Evolutionary conservation across 1,284 basidiomycete genomes (phyloP).

Genomic region (Sporisorium scitamineum): DNA sequence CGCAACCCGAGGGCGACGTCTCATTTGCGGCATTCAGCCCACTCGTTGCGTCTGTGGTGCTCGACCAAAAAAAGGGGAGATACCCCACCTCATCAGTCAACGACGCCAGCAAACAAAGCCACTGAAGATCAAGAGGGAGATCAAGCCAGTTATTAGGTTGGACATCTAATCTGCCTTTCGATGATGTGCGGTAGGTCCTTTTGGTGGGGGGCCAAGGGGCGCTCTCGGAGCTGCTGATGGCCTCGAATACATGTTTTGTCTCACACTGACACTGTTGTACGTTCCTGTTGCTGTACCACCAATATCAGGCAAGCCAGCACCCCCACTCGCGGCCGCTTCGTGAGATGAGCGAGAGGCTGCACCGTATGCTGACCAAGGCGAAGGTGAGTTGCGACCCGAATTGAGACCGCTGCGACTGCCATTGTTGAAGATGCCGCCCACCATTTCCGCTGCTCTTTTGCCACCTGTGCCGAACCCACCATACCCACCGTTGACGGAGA

Average conservation of each 20-base stretch:
- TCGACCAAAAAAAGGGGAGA: background rate
- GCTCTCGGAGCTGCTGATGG: constrained; percentile 5
- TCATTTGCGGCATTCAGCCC: constrained; percentile 4
- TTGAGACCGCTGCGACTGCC: constrained; percentile 22
- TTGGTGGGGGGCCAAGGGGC: constrained; percentile 35
- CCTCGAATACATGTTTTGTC: constrained; percentile 38
- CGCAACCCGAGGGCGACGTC: background rate
- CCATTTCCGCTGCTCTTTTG: constrained; percentile 50
- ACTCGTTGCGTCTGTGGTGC: background rate
- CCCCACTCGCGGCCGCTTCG: constrained; percentile 8
- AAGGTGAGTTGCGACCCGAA: constrained; percentile 34
- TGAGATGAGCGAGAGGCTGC: constrained; percentile 16
- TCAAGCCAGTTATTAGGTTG: background rate
- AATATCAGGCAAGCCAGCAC: constrained; percentile 1
- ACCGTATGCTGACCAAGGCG: constrained; percentile 27
- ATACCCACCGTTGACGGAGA: constrained; percentile 37
- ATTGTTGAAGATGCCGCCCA: constrained; percentile 51
- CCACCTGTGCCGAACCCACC: constrained; percentile 40
- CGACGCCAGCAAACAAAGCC: background rate
- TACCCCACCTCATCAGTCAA: constrained; percentile 1
- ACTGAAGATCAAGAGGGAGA: background rate
- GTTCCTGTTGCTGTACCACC: constrained; percentile 28
- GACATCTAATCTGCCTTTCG: constrained; percentile 27
- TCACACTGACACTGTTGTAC: constrained; percentile 24
- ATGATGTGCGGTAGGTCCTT: constrained; percentile 34